A percentile compares a stretch with the other conserved stretches of the same genome.
phyloP scores from a whole-genome alignment of 2,329 filamentous ascomycete species.

The Aspergillus eucalypticola region DNA sequence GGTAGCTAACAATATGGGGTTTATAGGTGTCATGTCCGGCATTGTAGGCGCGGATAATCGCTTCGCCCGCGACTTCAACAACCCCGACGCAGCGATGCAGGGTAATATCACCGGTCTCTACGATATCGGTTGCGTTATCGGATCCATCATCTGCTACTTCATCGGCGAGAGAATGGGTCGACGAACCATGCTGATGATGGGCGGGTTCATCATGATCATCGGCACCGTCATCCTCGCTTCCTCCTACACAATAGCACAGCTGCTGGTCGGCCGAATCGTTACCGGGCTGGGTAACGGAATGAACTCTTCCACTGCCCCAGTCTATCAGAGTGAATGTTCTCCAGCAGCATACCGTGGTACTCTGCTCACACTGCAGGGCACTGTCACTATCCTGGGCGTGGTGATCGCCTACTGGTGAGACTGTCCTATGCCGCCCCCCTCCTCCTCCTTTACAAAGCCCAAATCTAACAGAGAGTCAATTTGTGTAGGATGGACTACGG shows the following conservation, averaged over 20 bases:
- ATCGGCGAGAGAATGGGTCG: constrained; percentile 48
- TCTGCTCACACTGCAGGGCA: constrained; percentile 29
- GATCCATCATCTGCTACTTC: constrained; percentile 37
- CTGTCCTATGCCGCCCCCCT: too few species aligned
- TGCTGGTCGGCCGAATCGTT: constrained; percentile 52
- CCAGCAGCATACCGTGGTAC: constrained; percentile 28
- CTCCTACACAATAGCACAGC: constrained; percentile 44
- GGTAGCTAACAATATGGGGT: neutral
- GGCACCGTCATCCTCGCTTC: constrained; percentile 35
- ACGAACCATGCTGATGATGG: constrained; percentile 44
- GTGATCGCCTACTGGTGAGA: constrained; percentile 24
- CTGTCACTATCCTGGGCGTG: constrained; percentile 28
- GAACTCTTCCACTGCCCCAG: constrained; percentile 27
- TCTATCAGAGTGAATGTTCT: constrained; percentile 36
- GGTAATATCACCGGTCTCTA: constrained; percentile 35
- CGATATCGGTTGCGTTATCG: constrained; percentile 36
- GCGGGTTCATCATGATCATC: constrained; percentile 40
- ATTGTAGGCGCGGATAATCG: constrained; percentile 48
- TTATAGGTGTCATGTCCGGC: constrained; percentile 31
- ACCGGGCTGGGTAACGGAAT: constrained; percentile 43
- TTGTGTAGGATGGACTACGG: constrained; percentile 41
- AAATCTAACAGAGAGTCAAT: neutral
- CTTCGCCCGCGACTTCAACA: constrained; percentile 43
- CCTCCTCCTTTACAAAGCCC: too few species aligned
- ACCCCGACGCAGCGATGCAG: constrained; percentile 42